phyloP scores from a whole-genome alignment of 1,284 basidiomycete species.

The Boletus austroedulis region DNA sequence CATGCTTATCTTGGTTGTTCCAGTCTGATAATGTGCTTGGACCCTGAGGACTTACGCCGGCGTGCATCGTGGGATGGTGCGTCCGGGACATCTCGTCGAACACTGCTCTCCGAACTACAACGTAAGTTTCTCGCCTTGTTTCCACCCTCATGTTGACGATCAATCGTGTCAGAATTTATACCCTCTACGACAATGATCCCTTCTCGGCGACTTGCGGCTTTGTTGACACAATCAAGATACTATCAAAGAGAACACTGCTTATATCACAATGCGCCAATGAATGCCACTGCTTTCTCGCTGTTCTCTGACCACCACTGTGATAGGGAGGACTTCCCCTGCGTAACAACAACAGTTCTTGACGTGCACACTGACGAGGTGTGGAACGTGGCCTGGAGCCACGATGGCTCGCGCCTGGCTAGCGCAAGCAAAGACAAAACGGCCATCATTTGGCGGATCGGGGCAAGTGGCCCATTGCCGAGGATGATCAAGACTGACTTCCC shows the following conservation, averaged over 20 bases:
- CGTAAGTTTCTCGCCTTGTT: conserved; percentile 48
- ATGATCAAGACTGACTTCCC: conserved; percentile 10
- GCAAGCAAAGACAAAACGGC: conserved; percentile 85
- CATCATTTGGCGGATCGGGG: conserved; percentile 86
- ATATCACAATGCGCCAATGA: conserved; percentile 73
- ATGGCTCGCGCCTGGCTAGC: conserved; percentile 82
- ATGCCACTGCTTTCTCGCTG: conserved; percentile 67
- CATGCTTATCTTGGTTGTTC: conserved; percentile 14
- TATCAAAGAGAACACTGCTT: conserved; percentile 78
- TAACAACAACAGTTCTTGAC: conserved; percentile 80
- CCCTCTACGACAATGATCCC: conserved; percentile 92
- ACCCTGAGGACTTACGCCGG: conserved; percentile 78
- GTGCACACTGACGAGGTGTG: conserved; percentile 94
- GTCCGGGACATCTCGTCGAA: conserved; percentile 71
- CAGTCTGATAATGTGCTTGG: conserved; percentile 88
- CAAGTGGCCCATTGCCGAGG: conserved; percentile 40
- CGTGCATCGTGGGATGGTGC: conserved; percentile 90
- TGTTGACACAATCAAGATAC: conserved; percentile 83
- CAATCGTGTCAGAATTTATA: conserved; percentile 63
- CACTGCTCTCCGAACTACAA: conserved; percentile 80
- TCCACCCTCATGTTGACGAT: neutral
- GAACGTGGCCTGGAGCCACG: conserved; percentile 93
- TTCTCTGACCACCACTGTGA: conserved; percentile 85
- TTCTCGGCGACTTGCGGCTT: conserved; percentile 77
- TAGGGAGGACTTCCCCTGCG: conserved; percentile 77